phyloP scores from a whole-genome alignment of 129 eudicot species.

The Centaurea solstitialis region DNA sequence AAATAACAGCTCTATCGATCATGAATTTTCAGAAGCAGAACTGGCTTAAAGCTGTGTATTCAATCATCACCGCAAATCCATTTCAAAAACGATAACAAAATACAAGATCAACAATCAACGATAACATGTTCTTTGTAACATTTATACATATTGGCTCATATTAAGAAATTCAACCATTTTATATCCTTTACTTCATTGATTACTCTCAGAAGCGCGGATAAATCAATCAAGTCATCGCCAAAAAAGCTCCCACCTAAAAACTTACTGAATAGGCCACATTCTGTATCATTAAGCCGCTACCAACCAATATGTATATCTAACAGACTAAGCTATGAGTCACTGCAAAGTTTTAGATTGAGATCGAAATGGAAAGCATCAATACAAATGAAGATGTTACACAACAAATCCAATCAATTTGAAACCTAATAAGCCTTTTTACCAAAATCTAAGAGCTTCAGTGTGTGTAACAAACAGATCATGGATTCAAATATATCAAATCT shows the following conservation, averaged over 20 bases:
- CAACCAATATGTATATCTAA: too few relatives aligned
- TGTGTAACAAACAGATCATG: too few relatives aligned
- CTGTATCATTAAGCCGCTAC: too few relatives aligned
- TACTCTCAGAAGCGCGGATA: slow-evolving; percentile 89
- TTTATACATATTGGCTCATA: slow-evolving; percentile 54
- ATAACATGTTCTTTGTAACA: background rate
- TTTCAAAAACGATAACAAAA: background rate
- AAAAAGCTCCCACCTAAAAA: background rate
- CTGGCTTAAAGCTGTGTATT: slow-evolving; percentile 69
- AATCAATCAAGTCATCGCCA: slow-evolving; percentile 27
- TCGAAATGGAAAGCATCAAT: too few relatives aligned
- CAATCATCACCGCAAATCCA: slow-evolving; percentile 42
- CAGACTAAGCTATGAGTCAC: too few relatives aligned
- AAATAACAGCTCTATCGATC: slow-evolving; percentile 45
- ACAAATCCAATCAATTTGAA: too few relatives aligned
- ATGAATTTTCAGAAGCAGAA: slow-evolving; percentile 82
- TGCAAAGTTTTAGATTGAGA: too few relatives aligned
- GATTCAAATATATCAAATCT: too few relatives aligned
- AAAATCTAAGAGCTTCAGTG: too few relatives aligned
- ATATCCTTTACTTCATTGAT: slow-evolving; percentile 59
- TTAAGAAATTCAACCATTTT: slow-evolving; percentile 96
- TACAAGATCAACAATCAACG: background rate
- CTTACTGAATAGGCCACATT: too few relatives aligned
- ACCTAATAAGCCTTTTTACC: too few relatives aligned
- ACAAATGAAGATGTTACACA: too few relatives aligned